A percentile compares a stretch with the other conserved stretches of the same genome.
phyloP scores from a whole-genome alignment of 352 stramenopile genomes.

The Pilasporangium apinafurcum region DNA sequence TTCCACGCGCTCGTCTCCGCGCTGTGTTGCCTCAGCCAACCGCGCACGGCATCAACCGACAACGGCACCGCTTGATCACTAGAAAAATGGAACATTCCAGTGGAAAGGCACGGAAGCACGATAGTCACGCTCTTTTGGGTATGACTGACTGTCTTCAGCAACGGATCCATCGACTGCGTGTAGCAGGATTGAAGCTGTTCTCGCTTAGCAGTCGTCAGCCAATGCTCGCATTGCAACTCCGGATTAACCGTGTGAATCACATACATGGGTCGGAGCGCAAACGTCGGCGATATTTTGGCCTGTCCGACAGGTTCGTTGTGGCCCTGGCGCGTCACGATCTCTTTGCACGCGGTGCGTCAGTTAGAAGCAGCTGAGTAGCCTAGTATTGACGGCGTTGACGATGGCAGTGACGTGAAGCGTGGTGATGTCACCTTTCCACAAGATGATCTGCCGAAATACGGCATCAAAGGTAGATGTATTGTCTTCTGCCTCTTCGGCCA shows the following conservation, averaged over 20 bases:
- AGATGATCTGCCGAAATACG: conserved; percentile 36
- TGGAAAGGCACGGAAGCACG: conserved; percentile 66
- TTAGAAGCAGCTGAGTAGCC: conserved; percentile 65
- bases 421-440: conserved; percentile 72
- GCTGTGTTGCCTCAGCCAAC: conserved; percentile 43
- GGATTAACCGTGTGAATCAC: conserved; percentile 65
- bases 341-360: conserved; percentile 41
- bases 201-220: conserved; percentile 14
- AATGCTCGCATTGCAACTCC: conserved; percentile 25
- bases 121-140: conserved; percentile 7
- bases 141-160: conserved; percentile 21
- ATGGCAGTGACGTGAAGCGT: conserved; percentile 50
- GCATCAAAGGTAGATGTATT: no score
- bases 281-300: conserved; percentile 56
- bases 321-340: conserved; percentile 32
- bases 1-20: conserved; percentile 25
- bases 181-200: conserved; percentile 37
- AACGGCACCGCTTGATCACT: conserved; percentile 39
- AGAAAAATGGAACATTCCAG: conserved; percentile 60
- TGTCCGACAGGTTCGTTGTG: conserved; percentile 29
- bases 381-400: conserved; percentile 61
- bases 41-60: conserved; percentile 32
- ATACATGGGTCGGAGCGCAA: conserved; percentile 33
- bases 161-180: conserved; percentile 34
- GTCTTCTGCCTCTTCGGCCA: no score